Base-by-base conservation (phyloP, 768 basidiomycete genomes). In the Trichaptum fuscoviolaceum region DNA sequence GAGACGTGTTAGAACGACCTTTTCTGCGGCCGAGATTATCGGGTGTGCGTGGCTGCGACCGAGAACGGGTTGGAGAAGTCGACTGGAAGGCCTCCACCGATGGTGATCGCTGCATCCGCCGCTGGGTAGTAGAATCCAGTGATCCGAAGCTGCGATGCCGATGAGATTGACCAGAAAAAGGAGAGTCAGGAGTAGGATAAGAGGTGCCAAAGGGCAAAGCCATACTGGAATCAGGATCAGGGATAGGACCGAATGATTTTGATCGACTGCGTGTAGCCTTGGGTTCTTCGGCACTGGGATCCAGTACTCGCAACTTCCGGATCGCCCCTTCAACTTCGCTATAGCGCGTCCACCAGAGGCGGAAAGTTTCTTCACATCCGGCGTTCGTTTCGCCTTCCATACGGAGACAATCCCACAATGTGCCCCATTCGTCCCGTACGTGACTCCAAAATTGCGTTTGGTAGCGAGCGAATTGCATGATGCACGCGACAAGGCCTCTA, bases 331-430 rank as follows among this genome's bases (percentile, higher is more conserved):
- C 87, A 52, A 91, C 88, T 57, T 90, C 89, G 15, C 73, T 79
- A 85, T 87, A 93, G 18, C 92, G 78, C 52, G 79, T 78, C 72
- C 81, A 79, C 92, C 92, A 94, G 10, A 92, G 89, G 0, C 80
- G 80, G 27, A 87, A 72, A 24, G 92, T 93, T 79, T 93, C 92
- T 9, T 81, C 82, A 6, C 82, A 82, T 7, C 86, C 88, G 0
- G 83, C 86, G 68, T 88, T 88, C 70, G 73, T 73, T 67, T 79
- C 79, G 1, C 87, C 88, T 23, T 90, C 90, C 4, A 89, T 86
- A 10, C 83, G 78, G n/a, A 91, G 76, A 73, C 89, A 90, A 67
- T 93, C 90, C 92, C 92, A 94, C n/a, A 94, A 76, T n/a, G 87
- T 87, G 1, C 80, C 83, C 92, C 92, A 94, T 30, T 83, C 79